phyloP scores from a whole-genome alignment of 306 rosid species.

The Fragaria nilgerrensis region DNA sequence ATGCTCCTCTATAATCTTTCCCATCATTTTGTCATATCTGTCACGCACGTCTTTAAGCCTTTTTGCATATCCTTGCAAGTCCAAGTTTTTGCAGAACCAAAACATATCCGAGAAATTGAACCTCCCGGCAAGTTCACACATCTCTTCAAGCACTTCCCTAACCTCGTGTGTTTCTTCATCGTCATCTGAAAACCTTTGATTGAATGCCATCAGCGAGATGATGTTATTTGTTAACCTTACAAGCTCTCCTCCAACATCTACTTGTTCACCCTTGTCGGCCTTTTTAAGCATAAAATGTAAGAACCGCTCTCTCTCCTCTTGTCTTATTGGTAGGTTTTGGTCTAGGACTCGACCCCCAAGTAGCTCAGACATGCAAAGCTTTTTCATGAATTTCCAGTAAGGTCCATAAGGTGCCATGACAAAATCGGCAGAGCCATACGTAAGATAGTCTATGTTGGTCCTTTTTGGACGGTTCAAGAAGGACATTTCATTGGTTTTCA shows the following conservation, averaged over 20 bases:
- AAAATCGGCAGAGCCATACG: constrained; percentile 59
- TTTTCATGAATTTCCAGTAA: constrained; percentile 76
- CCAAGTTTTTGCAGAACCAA: constrained; percentile 54
- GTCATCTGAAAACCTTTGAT: constrained; percentile 28
- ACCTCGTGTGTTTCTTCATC: constrained; percentile 36
- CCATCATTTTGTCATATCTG: constrained; percentile 51
- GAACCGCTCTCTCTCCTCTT: constrained; percentile 42
- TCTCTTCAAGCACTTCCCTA: constrained; percentile 39
- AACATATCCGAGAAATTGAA: constrained; percentile 47
- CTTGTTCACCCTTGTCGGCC: constrained; percentile 28
- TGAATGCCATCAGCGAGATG: constrained; percentile 45
- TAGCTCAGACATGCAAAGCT: constrained; percentile 60
- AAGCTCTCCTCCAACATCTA: constrained; percentile 45
- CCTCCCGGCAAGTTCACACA: constrained; percentile 40
- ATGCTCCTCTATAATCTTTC: constrained; percentile 52
- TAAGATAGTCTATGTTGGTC: constrained; percentile 43
- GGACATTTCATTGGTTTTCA: constrained; percentile 51
- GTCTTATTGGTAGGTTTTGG: constrained; percentile 44
- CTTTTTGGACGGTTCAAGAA: constrained; percentile 52
- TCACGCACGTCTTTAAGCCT: constrained; percentile 40
- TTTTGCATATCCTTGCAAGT: constrained; percentile 52
- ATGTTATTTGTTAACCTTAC: constrained; percentile 37
- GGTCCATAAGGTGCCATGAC: constrained; percentile 60
- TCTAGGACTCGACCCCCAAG: constrained; percentile 49
- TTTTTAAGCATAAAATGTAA: constrained; percentile 17